Evolutionary conservation across 306 rosid species (phyloP), one percentile per base, ranked within the genome.

Genomic region (Vigna radiata): DNA sequence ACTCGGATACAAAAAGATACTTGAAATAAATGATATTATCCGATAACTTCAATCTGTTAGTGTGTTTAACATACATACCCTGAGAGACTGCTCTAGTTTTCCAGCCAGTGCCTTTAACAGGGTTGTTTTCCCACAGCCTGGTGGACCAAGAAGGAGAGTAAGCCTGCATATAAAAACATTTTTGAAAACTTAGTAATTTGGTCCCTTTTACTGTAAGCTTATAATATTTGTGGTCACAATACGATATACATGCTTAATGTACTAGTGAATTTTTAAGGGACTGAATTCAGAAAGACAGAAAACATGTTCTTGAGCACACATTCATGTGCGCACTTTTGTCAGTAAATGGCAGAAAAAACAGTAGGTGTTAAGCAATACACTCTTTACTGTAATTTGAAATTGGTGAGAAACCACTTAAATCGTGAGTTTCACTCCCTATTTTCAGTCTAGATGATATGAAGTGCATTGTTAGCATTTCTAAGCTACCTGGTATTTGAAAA

Each of bases 81-180:
- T 66, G 52, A 87, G 88, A 73, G 88, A 82, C 73, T 79, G 83
- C 54, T 87, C 88, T 49, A 87, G 72, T 56, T 87, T 87, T 79
- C 88, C 90, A 27, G 90, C 88, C 19, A 87, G 76, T 48, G 90
- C 90, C 82, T 64, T 33, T 65, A 87, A 82, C 37, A 87, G 73
- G 77, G 90, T 87, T 1, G 88, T 87, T 80, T 85, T 87, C 68
- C 90, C 88, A 65, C 85, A 79, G 75, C 90, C 86, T 12, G 90
- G 90, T 25, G 90, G 88, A 74, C 90, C 90, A 7, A 87, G 90
- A 58, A 87, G 87, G 77, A 87, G 88, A 47, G 90, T 84, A 73
- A 87, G 90, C 87, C 90, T 87, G 88, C 85, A 82, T n/a, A 49
- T 78, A 79, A 10, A 87, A 78, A 43, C 85, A 79, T 58, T 14